These are phyloP conservation scores for Annulohypoxylon truncatum DNA, from an alignment of 2,329 filamentous ascomycete species.

Conservation along the genomic window DNA sequence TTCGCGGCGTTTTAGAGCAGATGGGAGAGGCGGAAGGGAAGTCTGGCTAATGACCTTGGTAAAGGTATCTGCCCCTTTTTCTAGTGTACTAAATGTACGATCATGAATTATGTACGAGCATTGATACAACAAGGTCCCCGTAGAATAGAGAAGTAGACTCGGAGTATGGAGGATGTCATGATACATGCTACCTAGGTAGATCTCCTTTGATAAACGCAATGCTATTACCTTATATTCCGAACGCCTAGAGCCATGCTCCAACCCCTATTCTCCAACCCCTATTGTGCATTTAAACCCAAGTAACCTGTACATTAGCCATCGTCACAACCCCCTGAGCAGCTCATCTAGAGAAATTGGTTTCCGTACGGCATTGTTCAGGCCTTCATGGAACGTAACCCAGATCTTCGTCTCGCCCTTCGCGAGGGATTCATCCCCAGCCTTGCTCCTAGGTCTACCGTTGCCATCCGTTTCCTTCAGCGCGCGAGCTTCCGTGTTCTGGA, in stretches of 20 bases:
- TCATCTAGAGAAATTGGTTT: slow-evolving; percentile 79
- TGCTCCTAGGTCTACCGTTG: slow-evolving; percentile 45
- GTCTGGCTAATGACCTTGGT: neutral
- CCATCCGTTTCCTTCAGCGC: slow-evolving; percentile 54
- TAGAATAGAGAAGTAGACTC: neutral
- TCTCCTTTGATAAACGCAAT: neutral
- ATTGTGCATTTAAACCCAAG: slow-evolving; percentile 6
- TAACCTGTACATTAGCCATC: neutral
- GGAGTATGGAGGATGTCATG: neutral
- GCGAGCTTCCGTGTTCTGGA: slow-evolving; percentile 48
- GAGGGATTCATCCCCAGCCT: slow-evolving; percentile 44
- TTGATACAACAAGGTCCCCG: neutral
- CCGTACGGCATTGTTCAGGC: slow-evolving; percentile 81
- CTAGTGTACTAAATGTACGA: neutral
- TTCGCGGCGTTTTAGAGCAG: slow-evolving; percentile 63
- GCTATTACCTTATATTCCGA: slow-evolving; percentile 9
- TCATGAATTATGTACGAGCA: neutral
- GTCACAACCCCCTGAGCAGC: slow-evolving; percentile 68
- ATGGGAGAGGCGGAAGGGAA: slow-evolving; percentile 51
- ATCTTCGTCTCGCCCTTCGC: slow-evolving; percentile 65
- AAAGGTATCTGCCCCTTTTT: neutral
- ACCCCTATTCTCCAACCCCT: slow-evolving; percentile 18
- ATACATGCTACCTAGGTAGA: neutral
- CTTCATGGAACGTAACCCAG: slow-evolving; percentile 82
- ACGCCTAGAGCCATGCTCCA: slow-evolving; percentile 36